Conservation (phyloP, 176 grass and related monocot species). For the Guadua angustifolia region DNA sequence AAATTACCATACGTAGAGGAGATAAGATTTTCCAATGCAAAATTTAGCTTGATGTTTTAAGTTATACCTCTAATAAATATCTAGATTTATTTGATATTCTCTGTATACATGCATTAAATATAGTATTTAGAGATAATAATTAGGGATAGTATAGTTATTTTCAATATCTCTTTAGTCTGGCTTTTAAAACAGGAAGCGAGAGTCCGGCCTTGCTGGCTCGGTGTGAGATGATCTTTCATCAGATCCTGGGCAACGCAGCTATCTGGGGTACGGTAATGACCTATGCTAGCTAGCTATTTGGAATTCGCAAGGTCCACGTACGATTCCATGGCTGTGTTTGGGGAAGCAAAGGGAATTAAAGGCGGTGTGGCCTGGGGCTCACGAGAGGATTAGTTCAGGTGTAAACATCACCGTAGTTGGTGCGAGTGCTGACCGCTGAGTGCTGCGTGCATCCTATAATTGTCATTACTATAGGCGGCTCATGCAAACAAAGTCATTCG, state of each 20-base stretch:
- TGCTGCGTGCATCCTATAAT: background rate
- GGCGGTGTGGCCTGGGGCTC: background rate
- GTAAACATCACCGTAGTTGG: slow-evolving; percentile 32
- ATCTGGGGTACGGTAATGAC: background rate
- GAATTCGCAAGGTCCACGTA: background rate
- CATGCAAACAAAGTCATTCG: background rate
- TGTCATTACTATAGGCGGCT: background rate
- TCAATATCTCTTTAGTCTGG: too few relatives aligned
- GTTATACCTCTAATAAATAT: too few relatives aligned
- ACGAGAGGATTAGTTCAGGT: slow-evolving; percentile 15
- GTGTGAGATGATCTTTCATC: background rate
- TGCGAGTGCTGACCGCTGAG: slow-evolving; percentile 3
- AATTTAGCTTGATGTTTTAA: too few relatives aligned
- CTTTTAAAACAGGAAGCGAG: too few relatives aligned
- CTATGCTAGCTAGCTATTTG: background rate
- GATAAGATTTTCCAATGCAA: too few relatives aligned
- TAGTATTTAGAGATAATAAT: too few relatives aligned
- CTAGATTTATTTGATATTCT: too few relatives aligned
- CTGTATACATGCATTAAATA: too few relatives aligned
- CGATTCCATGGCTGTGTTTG: background rate
- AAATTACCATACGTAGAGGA: too few relatives aligned
- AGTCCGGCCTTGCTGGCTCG: background rate
- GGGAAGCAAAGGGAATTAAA: background rate
- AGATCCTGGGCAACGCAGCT: background rate
- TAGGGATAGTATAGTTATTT: too few relatives aligned